These are phyloP conservation scores for Acarospora socialis DNA, from an alignment of 2,329 filamentous ascomycete genomes.

Conservation along the genomic window DNA sequence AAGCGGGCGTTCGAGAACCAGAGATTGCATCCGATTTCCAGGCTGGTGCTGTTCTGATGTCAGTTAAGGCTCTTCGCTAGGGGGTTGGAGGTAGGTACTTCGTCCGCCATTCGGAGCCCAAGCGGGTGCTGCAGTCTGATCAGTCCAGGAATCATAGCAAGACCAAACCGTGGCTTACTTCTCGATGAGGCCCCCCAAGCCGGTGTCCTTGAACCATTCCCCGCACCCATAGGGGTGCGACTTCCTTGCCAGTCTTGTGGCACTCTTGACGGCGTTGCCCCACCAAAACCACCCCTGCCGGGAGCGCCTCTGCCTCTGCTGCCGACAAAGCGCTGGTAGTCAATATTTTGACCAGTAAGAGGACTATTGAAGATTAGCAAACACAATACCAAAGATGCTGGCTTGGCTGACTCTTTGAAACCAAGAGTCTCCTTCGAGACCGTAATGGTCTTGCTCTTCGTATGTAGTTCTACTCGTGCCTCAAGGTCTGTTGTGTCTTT, in stretches of 20 bases:
- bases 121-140: constrained; percentile 23
- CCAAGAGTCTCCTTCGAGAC: constrained; percentile 68
- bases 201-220: constrained; percentile 54
- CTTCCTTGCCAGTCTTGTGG: constrained; percentile 46
- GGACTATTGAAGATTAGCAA: constrained; percentile 24
- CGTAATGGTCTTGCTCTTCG: constrained; percentile 81
- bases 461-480: constrained; percentile 83
- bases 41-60: constrained; percentile 30
- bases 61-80: no score
- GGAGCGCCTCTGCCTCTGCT: constrained; percentile 33
- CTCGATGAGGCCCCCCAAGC: constrained; percentile 51
- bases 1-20: constrained; percentile 49
- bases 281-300: constrained; percentile 34
- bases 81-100: no score
- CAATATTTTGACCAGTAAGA: constrained; percentile 62
- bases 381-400: constrained; percentile 2
- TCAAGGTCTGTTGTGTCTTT: constrained; percentile 81
- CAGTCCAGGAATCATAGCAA: not conserved
- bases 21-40: constrained; percentile 42
- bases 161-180: constrained; percentile 37
- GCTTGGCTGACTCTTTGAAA: constrained; percentile 59
- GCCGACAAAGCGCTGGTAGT: constrained; percentile 40
- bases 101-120: constrained; percentile 26
- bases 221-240: constrained; percentile 51
- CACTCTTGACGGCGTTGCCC: constrained; percentile 30